Base-by-base conservation (phyloP, 768 basidiomycete genomes). In the Goffeauzyma gilvescens region DNA sequence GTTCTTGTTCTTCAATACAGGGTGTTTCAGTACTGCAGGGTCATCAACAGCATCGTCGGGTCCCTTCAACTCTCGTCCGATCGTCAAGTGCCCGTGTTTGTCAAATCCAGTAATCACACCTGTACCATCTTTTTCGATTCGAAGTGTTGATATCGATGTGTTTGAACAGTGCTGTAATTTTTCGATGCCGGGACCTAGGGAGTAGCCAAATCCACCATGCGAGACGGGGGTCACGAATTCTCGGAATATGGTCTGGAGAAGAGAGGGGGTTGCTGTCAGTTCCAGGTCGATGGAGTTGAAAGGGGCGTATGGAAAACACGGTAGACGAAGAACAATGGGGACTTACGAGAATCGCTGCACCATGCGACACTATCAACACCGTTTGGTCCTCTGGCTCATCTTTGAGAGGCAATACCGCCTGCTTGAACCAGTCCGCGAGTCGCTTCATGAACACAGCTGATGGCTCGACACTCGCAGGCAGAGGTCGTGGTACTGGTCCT, bases 91-190 rank as follows among this genome's bases (percentile, higher is more conserved):
- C 13, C 8, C 44, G 24, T 45, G 38, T 21, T 45, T 32, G 15
- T 45, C 27, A 24, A 39, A 45, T 20, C 26, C 10, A 23, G 31
- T 27, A 18, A 48, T 31, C 12, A 26, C 20, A n/a, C 46, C 46
- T 6, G 18, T 25, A 5, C 41, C 35, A 2, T 39, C 8, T 12
- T 13, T 6, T 12, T 43, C 46, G 18, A 48, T 23, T 13, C 13
- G 30, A 14, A 48, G 28, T 10, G 26, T 23, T 13, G 41, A 18
- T 12, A 48, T 39, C 2, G 41, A 37, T 9, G 46, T 38, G 36
- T 48, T 48, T 6, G 24, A 33, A 30, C 46, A 48, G n/a, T 48
- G 41, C 5, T 30, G 26, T 24, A 45, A 31, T 22, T 20, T 33
- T 30, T 28, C 20, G 21, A 24, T 26, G 37, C 37, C 20, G 31